Base-by-base conservation (phyloP, 2,329 filamentous ascomycete species). In the Aspergillus sp. region DNA sequence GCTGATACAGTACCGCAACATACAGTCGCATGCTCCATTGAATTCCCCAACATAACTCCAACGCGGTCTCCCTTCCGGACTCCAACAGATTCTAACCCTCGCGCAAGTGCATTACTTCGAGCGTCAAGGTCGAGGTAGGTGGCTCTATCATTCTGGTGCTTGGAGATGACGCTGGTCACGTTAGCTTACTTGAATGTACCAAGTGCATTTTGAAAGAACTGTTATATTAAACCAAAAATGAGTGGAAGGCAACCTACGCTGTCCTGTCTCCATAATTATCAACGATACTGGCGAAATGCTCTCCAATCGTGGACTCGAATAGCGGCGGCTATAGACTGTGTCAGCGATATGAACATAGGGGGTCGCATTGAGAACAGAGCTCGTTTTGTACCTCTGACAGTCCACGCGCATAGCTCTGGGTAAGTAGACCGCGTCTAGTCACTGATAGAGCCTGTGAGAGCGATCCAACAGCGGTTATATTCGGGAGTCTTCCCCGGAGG, bases 41-140 rank as follows among this genome's bases (percentile, higher is more conserved):
- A 88, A 74, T 96, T 98, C 15, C 93, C 93, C 52, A 97, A 78
- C 59, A 88, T 93, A 24, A 97, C 86, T 14, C 90, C 93, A 11
- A 98, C 90, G 33, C 91, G 84, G 70, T 96, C 89, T 5, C 91
- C 92, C 68, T 93, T 96, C 59, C 77, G 80, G 1, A 97, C 90
- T 3, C 91, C 91, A 0, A 88, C 77, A 0, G 84, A 84, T 23
- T 82, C 77, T 15, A 97, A 77, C 0, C 90, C 90, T 51, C 83
- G 79, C 1, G 92, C 91, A 8, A 96, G 79, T 3, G 83, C 80
- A 78, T 92, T 93, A 62, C 91, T 96, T 57, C 85, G 81, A 3
- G 81, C 76, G 72, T 98, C 90, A 9, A 99, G 84, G 6, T 80
- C 81, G 50, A 86, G 78, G 73, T 96, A 98, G 0, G 87, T 93